Percentiles rank a stretch among this genome's conserved stretches.
Evolutionary conservation across 148 eudicot species (phyloP).

Genomic region (Hydrangea macrophylla): DNA sequence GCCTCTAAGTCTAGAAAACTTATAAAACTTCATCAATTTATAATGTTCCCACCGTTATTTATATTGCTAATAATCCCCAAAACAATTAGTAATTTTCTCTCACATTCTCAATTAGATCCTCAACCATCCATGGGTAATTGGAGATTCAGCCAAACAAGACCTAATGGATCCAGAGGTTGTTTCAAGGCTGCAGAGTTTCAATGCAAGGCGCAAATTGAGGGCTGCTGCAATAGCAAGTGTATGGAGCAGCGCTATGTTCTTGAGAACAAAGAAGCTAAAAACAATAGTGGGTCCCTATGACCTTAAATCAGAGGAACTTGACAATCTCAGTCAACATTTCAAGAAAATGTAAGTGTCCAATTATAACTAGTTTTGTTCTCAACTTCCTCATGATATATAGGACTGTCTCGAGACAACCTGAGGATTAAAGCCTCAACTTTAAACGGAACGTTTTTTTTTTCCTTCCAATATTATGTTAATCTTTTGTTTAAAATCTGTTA

Average conservation of each 20-base stretch:
- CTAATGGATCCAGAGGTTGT: slow-evolving; percentile 47
- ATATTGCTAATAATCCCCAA: background rate
- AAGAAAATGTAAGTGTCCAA: slow-evolving; percentile 32
- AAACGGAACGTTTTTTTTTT: no score
- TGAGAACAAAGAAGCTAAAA: slow-evolving; percentile 51
- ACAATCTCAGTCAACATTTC: slow-evolving; percentile 38
- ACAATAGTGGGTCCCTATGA: slow-evolving; percentile 47
- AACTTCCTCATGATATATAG: background rate
- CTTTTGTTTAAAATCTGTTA: no score
- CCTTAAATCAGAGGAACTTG: slow-evolving; percentile 50
- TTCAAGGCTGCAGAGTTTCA: slow-evolving; percentile 41
- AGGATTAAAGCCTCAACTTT: no score
- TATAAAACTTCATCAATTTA: background rate
- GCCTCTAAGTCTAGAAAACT: no score
- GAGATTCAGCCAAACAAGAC: slow-evolving; percentile 45
- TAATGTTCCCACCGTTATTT: background rate
- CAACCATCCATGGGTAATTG: slow-evolving; percentile 46
- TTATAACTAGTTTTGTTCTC: background rate
- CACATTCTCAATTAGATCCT: slow-evolving; percentile 25
- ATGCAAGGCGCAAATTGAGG: slow-evolving; percentile 44
- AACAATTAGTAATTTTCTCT: background rate
- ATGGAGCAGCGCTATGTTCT: slow-evolving; percentile 39
- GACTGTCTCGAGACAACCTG: no score
- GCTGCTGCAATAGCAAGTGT: slow-evolving; percentile 57
- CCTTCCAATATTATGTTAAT: no score